Percentiles rank a stretch among this genome's conserved stretches.
These are phyloP conservation scores for Alternaria novae-zelandiae DNA, from an alignment of 2,329 filamentous ascomycete genomes.

Conservation along the genomic window DNA sequence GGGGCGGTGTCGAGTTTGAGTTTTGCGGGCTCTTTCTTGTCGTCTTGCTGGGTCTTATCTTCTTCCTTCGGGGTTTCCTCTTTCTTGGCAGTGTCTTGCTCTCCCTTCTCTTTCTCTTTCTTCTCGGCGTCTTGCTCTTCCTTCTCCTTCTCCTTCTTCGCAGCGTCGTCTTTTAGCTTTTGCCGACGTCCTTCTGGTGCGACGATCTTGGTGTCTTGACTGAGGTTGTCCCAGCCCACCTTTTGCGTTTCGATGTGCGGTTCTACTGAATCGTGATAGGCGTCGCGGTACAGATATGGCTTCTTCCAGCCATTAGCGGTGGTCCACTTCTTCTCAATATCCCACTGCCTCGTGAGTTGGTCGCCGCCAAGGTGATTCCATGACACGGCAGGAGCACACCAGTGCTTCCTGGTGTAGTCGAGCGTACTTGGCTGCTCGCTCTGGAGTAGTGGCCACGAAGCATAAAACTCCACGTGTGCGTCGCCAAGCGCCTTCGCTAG, in stretches of 20 bases:
- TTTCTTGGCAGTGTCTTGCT: neutral
- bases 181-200: conserved; percentile 23
- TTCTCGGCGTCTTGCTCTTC: neutral
- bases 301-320: conserved; percentile 36
- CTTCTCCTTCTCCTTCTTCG: conserved; percentile 1
- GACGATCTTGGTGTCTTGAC: conserved; percentile 24
- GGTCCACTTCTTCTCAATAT: conserved; percentile 43
- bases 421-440: conserved; percentile 50
- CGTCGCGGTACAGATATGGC: conserved; percentile 44
- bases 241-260: conserved; percentile 37
- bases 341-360: conserved; percentile 39
- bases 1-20: neutral
- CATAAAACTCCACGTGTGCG: conserved; percentile 45
- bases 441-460: conserved; percentile 53
- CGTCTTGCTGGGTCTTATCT: neutral
- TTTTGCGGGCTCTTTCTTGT: neutral
- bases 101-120: neutral
- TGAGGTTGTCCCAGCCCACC: conserved; percentile 45
- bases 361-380: conserved; percentile 42
- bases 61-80: neutral
- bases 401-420: conserved; percentile 48
- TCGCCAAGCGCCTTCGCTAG: conserved; percentile 44
- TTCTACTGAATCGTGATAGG: conserved; percentile 39
- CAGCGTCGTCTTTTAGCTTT: conserved; percentile 18
- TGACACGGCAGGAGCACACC: conserved; percentile 52